Conservation (phyloP, 1,284 basidiomycete species). For the Rhizoctonia solani region DNA sequence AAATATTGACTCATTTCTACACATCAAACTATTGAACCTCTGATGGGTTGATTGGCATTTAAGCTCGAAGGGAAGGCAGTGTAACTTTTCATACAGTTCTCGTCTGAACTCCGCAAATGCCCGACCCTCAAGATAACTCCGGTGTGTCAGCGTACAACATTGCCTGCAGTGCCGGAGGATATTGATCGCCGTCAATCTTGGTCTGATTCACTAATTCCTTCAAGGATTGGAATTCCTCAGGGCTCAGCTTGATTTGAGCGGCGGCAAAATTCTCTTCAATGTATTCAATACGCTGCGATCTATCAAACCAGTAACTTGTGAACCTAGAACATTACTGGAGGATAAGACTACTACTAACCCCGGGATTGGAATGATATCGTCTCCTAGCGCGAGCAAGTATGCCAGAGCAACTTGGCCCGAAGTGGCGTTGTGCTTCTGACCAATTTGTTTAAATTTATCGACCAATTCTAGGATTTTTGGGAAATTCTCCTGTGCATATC, state of each 20-base stretch:
- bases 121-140: neutral
- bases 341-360: conserved; percentile 35
- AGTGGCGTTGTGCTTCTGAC: conserved; percentile 43
- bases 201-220: conserved; percentile 47
- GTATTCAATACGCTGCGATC: conserved; percentile 44
- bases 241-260: conserved; percentile 46
- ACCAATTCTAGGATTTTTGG: conserved; percentile 60
- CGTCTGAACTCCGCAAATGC: no score
- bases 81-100: no score
- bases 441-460: conserved; percentile 53
- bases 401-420: conserved; percentile 51
- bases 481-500: conserved; percentile 56
- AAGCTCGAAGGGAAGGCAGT: no score
- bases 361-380: conserved; percentile 48
- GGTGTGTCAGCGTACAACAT: conserved; percentile 25
- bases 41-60: no score
- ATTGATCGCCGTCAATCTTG: conserved; percentile 37
- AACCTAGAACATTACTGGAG: neutral
- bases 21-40: no score
- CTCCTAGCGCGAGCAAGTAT: conserved; percentile 48
- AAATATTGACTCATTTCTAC: no score
- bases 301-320: neutral
- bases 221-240: conserved; percentile 48
- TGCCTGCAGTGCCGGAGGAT: conserved; percentile 5
- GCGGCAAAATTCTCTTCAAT: conserved; percentile 52